Evolutionary conservation across 2,329 filamentous ascomycete genomes (phyloP).

Genomic region (Waltergamsia citrina): DNA sequence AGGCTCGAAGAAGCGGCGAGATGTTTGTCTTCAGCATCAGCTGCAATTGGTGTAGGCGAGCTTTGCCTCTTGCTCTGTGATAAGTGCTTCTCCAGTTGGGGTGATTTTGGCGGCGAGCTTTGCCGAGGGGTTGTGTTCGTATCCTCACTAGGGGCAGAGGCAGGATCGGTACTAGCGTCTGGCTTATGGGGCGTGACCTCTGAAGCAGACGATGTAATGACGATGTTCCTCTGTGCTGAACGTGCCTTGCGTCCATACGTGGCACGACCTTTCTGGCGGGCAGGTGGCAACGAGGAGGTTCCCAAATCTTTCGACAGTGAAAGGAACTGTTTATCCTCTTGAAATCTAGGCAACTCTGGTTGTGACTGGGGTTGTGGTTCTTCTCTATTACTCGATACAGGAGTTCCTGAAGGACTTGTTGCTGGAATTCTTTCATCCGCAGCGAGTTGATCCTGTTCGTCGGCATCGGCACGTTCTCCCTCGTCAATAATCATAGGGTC

Average conservation of each 20-base stretch:
- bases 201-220: constrained; percentile 20
- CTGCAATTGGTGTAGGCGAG: neutral
- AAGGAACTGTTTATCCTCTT: constrained; percentile 9
- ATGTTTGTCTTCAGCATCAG: no score
- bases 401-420: constrained; percentile 22
- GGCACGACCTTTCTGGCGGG: constrained; percentile 5
- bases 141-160: neutral
- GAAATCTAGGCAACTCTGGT: constrained; percentile 19
- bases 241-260: constrained; percentile 12
- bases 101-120: neutral
- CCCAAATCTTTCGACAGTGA: constrained; percentile 10
- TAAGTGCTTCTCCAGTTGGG: neutral
- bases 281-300: constrained; percentile 16
- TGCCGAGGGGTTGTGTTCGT: neutral
- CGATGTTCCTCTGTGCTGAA: constrained; percentile 12
- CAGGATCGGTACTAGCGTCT: neutral
- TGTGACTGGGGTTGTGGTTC: constrained; percentile 12
- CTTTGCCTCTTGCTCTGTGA: neutral
- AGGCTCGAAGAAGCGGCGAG: neutral
- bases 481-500: constrained; percentile 6
- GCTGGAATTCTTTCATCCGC: constrained; percentile 26
- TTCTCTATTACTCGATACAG: constrained; percentile 14
- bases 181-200: neutral
- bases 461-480: constrained; percentile 7
- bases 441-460: constrained; percentile 10